Evolutionary conservation across 768 basidiomycete species (phyloP), one percentile per base, ranked within the genome.

Genomic region (Amanita rubescens): DNA sequence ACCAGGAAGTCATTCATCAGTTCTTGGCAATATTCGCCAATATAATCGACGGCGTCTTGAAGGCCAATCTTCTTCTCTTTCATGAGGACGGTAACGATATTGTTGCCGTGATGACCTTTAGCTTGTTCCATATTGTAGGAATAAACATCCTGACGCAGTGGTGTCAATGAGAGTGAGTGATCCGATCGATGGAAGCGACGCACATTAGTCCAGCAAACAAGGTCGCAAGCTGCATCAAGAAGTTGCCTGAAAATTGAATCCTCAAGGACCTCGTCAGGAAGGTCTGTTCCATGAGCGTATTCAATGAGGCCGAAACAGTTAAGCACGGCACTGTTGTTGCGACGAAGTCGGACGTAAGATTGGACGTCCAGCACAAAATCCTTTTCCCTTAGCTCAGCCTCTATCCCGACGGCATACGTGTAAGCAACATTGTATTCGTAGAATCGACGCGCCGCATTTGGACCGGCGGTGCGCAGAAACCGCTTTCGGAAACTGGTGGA

Each of bases 91-190:
- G 81, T 82, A 48, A 89, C 71, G 58, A 87, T 73, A 63, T 87
- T 88, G 62, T 85, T 85, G 53, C 80, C 80, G 24, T 68, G 71
- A 49, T 80, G 77, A 17, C 84, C 86, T 59, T 78, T 78, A 48
- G 78, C 75, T 59, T 84, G 81, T 59, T 89, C 85, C 77, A 84
- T 80, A 64, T 84, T 80, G 66, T 86, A 87, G 7, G 82, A 85
- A 60, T 84, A 85, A 14, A 86, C 66, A 56, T 87, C 84, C 84
- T 85, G 59, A 15, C 38, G 12, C 14, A 53, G 14, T 45, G 42
- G 47, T 59, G 38, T 56, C 14, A 53, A 47, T 43, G 24, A 15
- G 14, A 24, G 3, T 24, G 24, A 25, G 22, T 34, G 48, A 25
- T 34, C 34, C 46, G 14, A 50, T 20, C 5, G 25, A 15, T 17